phyloP scores from a whole-genome alignment of 139 green algal genomes.

The Eudorina sp. region DNA sequence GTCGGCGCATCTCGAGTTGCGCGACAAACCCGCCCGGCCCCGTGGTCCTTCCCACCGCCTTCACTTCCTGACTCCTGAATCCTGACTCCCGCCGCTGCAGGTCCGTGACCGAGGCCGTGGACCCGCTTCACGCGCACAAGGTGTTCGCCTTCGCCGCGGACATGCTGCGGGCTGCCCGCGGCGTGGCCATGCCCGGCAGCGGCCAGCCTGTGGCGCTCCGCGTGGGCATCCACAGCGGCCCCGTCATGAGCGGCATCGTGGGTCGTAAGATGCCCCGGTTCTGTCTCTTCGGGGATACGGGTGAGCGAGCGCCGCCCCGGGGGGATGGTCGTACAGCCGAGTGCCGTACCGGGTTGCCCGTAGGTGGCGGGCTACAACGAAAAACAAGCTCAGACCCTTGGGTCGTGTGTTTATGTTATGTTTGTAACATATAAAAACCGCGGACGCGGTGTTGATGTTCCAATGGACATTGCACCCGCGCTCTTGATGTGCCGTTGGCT shows the following conservation, averaged over 20 bases:
- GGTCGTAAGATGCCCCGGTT: conserved; percentile 52
- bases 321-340: too few relatives aligned
- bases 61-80: neutral
- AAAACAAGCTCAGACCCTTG: neutral
- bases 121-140: conserved; percentile 32
- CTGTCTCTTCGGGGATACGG: conserved; percentile 49
- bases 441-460: too few relatives aligned
- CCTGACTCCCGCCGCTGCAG: neutral
- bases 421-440: too few relatives aligned
- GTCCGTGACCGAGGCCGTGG: conserved; percentile 23
- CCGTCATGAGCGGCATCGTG: conserved; percentile 49
- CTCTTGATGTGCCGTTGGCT: too few relatives aligned
- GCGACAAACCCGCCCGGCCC: too few relatives aligned
- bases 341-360: too few relatives aligned
- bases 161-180: conserved; percentile 40
- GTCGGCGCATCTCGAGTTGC: too few relatives aligned
- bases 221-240: conserved; percentile 35
- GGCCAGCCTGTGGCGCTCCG: conserved; percentile 35
- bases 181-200: conserved; percentile 16
- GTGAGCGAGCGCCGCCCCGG: neutral
- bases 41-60: too few relatives aligned
- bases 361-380: neutral
- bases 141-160: conserved; percentile 38
- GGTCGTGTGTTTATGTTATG: too few relatives aligned
- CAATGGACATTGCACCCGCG: too few relatives aligned